Base-by-base conservation (phyloP, 225 moss, liverwort and hornwort genomes). In the Rhytidiadelphus loreus region DNA sequence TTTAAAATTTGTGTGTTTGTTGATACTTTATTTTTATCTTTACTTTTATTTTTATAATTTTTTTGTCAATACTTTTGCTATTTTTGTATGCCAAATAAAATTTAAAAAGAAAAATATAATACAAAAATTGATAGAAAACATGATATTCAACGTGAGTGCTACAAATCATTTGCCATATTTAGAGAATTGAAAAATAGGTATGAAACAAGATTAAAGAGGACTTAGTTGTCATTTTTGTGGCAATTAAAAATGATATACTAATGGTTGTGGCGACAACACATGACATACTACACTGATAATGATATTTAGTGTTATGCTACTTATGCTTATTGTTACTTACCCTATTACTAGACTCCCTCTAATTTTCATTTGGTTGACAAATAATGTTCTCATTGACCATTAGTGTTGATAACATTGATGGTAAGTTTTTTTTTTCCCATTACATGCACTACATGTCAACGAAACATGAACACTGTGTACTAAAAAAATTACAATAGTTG, bases 191-290 rank as follows among this genome's bases (percentile, higher is more conserved):
- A 64, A 64, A 64, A 64, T 33, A 33, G 33, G 7, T 60, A 7
- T 30, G 15, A 62, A 30, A 62, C 8, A 7, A 61, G 28, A 28
- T 61, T 32, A 63, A 63, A 2, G 4, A 65, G 1, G 62, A 16
- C 7, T 25, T 25, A 41, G 14, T 3, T 2, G 0, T 41, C 5
- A 24, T 8, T 70, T 41, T 24, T 41, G 41, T 70, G 5, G 8
- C 14, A 37, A 37, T 66, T 37, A 66, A 21, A 21, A 70, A 41
- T 69, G 24, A 13, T 14, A 41, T 4, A 8, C 8, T 37, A 66
- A 66, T 21, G 37, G 4, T 21, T 66, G 12, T 66, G 3, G 21
- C 21, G 21, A 37, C 0, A 0, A 0, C 22, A 21, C 0, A 21
- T 1, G n/a, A 2, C 37, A 66, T 17, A 16, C 25, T 16, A 25